A percentile compares a stretch with the other conserved stretches of the same genome.
Evolutionary conservation across 202 grass and related monocot species (phyloP).

Genomic region (Carex arenaria): DNA sequence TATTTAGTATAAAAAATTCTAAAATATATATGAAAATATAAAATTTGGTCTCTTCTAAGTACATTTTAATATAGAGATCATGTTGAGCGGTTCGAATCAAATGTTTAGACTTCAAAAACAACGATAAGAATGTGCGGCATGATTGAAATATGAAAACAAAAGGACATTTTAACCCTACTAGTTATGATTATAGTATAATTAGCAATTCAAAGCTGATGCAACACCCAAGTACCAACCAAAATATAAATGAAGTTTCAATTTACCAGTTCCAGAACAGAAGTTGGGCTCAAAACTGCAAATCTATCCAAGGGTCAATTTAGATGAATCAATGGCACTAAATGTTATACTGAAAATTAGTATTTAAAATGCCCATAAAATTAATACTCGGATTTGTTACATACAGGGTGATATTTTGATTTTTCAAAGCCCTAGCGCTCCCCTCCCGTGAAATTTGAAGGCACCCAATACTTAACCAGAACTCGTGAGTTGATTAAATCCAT

Average conservation of each 20-base stretch:
- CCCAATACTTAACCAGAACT: background rate
- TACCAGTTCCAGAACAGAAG: background rate
- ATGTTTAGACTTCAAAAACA: no score
- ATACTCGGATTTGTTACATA: background rate
- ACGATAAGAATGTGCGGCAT: no score
- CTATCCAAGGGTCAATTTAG: background rate
- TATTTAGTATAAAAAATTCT: no score
- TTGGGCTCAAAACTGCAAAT: background rate
- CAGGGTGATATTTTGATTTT: background rate
- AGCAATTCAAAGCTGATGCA: background rate
- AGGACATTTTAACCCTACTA: no score
- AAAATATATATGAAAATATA: no score
- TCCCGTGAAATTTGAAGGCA: slow-evolving; percentile 1
- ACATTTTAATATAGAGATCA: no score
- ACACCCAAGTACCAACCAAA: background rate
- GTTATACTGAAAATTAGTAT: background rate
- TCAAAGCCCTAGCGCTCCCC: background rate
- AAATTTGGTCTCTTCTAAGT: no score
- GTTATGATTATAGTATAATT: background rate
- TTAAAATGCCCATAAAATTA: background rate
- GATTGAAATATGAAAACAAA: no score
- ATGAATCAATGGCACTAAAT: background rate
- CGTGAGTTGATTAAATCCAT: background rate
- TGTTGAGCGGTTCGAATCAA: no score
- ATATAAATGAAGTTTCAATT: background rate